Evolutionary conservation across 352 stramenopile species (phyloP).

Genomic region (Pythium apleroticum): DNA sequence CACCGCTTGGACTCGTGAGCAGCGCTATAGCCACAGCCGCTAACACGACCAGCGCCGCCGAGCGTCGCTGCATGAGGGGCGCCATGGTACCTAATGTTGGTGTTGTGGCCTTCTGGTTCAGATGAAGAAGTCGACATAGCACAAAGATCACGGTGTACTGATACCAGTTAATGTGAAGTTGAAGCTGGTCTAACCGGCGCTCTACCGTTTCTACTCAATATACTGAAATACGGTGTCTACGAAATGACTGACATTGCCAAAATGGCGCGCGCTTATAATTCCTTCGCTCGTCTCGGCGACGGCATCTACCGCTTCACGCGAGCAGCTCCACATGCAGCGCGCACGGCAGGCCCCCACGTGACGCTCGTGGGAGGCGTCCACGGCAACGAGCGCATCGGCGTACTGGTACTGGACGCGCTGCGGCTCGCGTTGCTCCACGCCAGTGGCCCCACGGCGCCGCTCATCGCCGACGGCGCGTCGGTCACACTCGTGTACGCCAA

Average conservation of each 20-base stretch:
- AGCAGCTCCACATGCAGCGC: constrained; percentile 5
- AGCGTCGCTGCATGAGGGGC: neutral
- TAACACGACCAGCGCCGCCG: constrained; percentile 23
- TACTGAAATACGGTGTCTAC: too few species aligned
- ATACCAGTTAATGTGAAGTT: neutral
- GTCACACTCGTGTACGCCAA: constrained; percentile 73
- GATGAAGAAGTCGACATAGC: neutral
- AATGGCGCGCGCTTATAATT: constrained; percentile 33
- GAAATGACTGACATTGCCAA: too few species aligned
- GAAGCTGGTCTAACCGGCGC: neutral
- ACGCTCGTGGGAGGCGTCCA: constrained; percentile 67
- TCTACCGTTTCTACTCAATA: constrained; percentile 13
- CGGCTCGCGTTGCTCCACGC: constrained; percentile 43
- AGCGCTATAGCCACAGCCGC: constrained; percentile 6
- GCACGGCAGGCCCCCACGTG: constrained; percentile 38
- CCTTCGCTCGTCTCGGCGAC: constrained; percentile 39
- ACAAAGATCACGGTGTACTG: constrained; percentile 4
- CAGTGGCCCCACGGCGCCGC: constrained; percentile 23
- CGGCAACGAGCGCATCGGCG: constrained; percentile 75
- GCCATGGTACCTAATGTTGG: constrained; percentile 1
- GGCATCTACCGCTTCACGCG: constrained; percentile 50
- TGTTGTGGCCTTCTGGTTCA: neutral
- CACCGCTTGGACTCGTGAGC: neutral
- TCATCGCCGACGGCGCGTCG: constrained; percentile 32
- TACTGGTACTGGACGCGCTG: constrained; percentile 59